Evolutionary conservation across 1,139 yeast genomes (phyloP).

Genomic region (Waltiozyma sp.): DNA sequence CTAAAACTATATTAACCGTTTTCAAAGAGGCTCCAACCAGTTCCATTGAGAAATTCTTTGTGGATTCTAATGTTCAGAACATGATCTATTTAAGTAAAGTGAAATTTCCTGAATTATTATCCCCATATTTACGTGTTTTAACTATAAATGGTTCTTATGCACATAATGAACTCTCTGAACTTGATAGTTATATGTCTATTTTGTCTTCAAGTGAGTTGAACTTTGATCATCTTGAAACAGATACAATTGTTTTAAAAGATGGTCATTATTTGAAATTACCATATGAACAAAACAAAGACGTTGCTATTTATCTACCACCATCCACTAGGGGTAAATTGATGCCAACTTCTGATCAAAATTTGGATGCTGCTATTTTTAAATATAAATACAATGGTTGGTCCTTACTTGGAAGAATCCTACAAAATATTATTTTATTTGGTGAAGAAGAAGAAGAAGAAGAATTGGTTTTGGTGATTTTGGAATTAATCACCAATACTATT

Average conservation of each 20-base stretch:
- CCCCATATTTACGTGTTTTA: constrained; percentile 52
- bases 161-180: constrained; percentile 43
- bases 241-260: constrained; percentile 27
- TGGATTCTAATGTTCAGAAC: constrained; percentile 40
- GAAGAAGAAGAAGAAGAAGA: constrained; percentile 16
- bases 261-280: constrained; percentile 31
- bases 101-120: constrained; percentile 61
- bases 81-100: constrained; percentile 54
- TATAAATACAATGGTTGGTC: constrained; percentile 83
- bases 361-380: constrained; percentile 55
- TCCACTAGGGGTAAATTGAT: constrained; percentile 66
- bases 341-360: constrained; percentile 28
- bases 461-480: constrained; percentile 37
- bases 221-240: constrained; percentile 26
- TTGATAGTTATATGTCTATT: constrained; percentile 49
- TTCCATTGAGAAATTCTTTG: constrained; percentile 48
- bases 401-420: constrained; percentile 64
- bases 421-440: constrained; percentile 31
- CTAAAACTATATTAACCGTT: constrained; percentile 40
- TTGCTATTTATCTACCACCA: constrained; percentile 30
- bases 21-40: constrained; percentile 44
- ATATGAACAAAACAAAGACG: constrained; percentile 25
- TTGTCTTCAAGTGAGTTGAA: constrained; percentile 19
- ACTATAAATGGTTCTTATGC: constrained; percentile 61
- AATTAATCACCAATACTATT: constrained; percentile 39